Conservation (phyloP, 805 yeast species). For the Candida andamanensis region DNA sequence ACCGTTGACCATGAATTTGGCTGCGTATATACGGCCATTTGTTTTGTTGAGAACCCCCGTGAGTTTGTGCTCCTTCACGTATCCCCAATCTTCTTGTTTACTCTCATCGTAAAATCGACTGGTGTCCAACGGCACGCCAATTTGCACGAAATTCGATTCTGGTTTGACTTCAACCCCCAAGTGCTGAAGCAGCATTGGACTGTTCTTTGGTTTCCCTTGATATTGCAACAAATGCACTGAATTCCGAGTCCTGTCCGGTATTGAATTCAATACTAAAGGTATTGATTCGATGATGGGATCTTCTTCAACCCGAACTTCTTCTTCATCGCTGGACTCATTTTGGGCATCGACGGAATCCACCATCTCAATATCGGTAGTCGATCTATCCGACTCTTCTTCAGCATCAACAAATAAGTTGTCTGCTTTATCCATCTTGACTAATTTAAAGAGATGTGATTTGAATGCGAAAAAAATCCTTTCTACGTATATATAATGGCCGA, state of each 20-base stretch:
- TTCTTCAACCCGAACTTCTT: slow-evolving; percentile 14
- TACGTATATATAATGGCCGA: slow-evolving; percentile 2
- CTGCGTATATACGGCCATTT: slow-evolving; percentile 43
- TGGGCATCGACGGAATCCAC: not conserved
- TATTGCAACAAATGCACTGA: slow-evolving; percentile 37
- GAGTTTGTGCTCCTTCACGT: slow-evolving; percentile 54
- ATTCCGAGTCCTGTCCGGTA: too few species aligned
- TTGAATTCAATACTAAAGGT: slow-evolving; percentile 25
- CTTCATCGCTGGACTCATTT: slow-evolving; percentile 5
- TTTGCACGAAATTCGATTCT: slow-evolving; percentile 59
- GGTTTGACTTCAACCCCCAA: slow-evolving; percentile 50
- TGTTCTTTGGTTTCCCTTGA: slow-evolving; percentile 49
- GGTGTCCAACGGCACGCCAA: slow-evolving; percentile 72
- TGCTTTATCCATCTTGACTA: not conserved
- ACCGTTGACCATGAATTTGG: slow-evolving; percentile 18
- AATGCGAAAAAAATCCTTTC: slow-evolving; percentile 1
- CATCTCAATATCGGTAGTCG: not conserved
- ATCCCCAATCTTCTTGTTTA: slow-evolving; percentile 62
- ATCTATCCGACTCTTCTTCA: slow-evolving; percentile 2
- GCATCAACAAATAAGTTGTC: not conserved
- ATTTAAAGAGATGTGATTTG: too few species aligned
- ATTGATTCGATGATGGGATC: slow-evolving; percentile 39
- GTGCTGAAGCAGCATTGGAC: slow-evolving; percentile 24
- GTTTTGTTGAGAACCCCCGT: slow-evolving; percentile 62
- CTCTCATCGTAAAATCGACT: slow-evolving; percentile 59